Evolutionary conservation across 164 flowering plant species (phyloP), one percentile per base, ranked within the genome.

Genomic region (Aristolochia contorta): DNA sequence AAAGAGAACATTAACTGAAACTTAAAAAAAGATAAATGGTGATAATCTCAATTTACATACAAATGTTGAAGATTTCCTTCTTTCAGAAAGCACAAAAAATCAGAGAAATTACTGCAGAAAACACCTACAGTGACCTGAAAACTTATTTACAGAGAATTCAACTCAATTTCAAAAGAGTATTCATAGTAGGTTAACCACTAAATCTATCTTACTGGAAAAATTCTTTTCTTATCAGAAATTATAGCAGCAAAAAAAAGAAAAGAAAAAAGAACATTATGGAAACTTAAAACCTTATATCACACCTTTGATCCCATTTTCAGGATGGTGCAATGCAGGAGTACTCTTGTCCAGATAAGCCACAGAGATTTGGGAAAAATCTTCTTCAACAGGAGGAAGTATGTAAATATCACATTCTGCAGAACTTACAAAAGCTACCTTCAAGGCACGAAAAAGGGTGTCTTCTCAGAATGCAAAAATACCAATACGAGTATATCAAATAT

Each of bases 381-480:
- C 21, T 9, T 56, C 69, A 7, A 49, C 61, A 18, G 72, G 75
- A 49, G 72, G 69, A 47, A 68, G 64, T 33, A 72, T 62, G 57
- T 72, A 72, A 32, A 58, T 65, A 53, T 47, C 67, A 47, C 21
- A 62, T 25, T 41, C 12, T 32, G 3, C 32, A 24, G 46, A 56
- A 24, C 14, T 43, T 64, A 65, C 69, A 21, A 47, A 45, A 61
- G 75, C 75, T 61, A 62, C 69, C 75, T 72, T 61, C 61, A 65
- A 51, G 68, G 65, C 25, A 12, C 47, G 56, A 54, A 32, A 2
- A 51, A 6, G 27, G n/a, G 13, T 8, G 13, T 33, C 15, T 21
- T 21, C 22, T 20, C 50, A 59, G 18, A 59, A 47, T 24, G 27
- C 14, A 49, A 49, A 49, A 49, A 18, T 3, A 49, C 12, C 53